Conservation (phyloP, 208 protist genomes). For the Entamoeba moshkovskii region DNA sequence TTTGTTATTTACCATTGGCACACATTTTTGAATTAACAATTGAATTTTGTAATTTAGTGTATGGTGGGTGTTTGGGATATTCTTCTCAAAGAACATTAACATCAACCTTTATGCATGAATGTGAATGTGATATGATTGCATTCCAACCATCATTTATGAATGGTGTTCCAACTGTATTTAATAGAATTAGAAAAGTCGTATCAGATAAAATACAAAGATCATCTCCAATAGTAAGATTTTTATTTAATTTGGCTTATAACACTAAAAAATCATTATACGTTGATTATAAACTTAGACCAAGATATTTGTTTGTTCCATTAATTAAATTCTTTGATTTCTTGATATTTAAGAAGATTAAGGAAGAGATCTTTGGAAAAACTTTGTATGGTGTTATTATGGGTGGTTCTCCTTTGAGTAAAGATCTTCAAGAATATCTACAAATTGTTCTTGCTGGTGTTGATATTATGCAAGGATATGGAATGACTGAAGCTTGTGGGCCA, state of each 20-base stretch:
- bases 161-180: not conserved
- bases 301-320: not conserved
- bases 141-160: not conserved
- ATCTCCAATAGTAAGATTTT: not conserved
- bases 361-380: not conserved
- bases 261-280: not conserved
- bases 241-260: not conserved
- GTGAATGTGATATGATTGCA: not conserved
- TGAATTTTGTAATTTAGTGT: not conserved
- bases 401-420: not conserved
- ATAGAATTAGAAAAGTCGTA: not conserved
- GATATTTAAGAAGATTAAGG: not conserved
- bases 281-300: not conserved
- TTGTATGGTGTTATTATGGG: not conserved
- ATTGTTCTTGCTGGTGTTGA: not conserved
- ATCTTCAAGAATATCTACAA: not conserved
- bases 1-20: not conserved
- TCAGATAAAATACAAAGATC: not conserved
- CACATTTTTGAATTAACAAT: not conserved
- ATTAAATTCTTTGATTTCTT: not conserved
- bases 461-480: not conserved
- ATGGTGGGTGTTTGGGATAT: not conserved
- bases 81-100: not conserved
- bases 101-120: not conserved
- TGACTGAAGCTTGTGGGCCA: not conserved